Base-by-base conservation (phyloP, 805 yeast genomes). In the Metschnikowia cerradonensis region DNA sequence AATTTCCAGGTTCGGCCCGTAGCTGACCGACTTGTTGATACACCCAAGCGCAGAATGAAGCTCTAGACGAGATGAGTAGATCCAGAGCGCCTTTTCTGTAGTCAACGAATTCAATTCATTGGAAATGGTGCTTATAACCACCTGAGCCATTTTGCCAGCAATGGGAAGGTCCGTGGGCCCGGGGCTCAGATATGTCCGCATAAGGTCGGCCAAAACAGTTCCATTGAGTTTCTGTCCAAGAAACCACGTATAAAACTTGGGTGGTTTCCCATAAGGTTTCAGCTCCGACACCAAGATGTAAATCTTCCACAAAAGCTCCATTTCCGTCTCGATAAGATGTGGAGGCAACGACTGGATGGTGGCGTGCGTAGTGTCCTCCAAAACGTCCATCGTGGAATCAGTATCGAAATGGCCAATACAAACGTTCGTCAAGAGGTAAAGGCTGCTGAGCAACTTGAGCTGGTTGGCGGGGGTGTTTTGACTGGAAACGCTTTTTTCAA, bases 341-440 rank as follows among this genome's bases (percentile, higher is more conserved):
- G 39, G 64, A 7, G 59, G 57, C 47, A 68, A 57, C 51, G 74
- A 73, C 31, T 73, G 60, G 48, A 77, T 62, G 42, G 78, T 75
- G 22, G 77, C 69, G 51, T 65, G 66, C 32, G 75, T 66, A 14
- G 76, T 73, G 51, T 78, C 79, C 56, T 80, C 77, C 45, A 81
- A 64, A 54, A 77, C 77, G 54, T 78, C 77, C 52, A 80, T 67
- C 5, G 79, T 67, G 34, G 78, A 71, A 48, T 77, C 79, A 26
- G 73, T 70, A 32, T 75, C 74, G n/a, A 78, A 60, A 59, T 70
- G 70, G 26, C 69, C 65, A 44, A 78, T 60, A 52, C 76, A 75
- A 13, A 78, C 67, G 55, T 65, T 72, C 30, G 77, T 64, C 32
- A 81, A 60, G 19, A 78, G 58, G 33, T 76, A 77, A 36, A 80